A percentile compares a stretch with the other conserved stretches of the same genome.
phyloP scores from a whole-genome alignment of 2,329 filamentous ascomycete genomes.

The Curvularia sp. region DNA sequence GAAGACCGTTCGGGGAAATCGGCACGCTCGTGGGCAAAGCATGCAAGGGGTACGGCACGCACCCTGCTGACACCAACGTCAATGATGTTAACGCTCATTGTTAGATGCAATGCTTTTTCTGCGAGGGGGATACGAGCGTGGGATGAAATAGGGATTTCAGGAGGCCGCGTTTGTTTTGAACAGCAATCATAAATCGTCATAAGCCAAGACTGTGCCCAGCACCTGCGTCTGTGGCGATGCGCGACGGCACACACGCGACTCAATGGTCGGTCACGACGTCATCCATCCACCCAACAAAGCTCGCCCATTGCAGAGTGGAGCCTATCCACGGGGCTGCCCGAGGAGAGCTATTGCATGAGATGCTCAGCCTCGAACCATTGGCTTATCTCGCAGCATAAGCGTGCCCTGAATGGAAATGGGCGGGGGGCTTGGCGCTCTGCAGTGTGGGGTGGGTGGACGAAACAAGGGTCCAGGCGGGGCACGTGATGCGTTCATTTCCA shows the following conservation, averaged over 20 bases:
- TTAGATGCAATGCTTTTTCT: constrained; percentile 6
- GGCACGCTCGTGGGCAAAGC: constrained; percentile 1
- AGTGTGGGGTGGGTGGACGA: constrained; percentile 10
- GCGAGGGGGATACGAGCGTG: not conserved
- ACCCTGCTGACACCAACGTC: constrained; percentile 28
- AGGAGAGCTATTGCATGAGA: not conserved
- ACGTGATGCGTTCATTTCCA: constrained; percentile 11
- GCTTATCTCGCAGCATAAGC: constrained; percentile 2
- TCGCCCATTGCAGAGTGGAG: constrained; percentile 7
- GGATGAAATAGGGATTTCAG: not conserved
- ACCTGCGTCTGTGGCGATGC: constrained; percentile 10
- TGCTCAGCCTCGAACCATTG: constrained; percentile 18
- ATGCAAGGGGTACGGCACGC: constrained; percentile 13
- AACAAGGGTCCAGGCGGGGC: constrained; percentile 5
- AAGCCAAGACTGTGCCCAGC: constrained; percentile 22
- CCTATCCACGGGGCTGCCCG: not conserved
- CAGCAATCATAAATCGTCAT: constrained; percentile 13
- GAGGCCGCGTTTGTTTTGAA: constrained; percentile 9
- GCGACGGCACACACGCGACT: constrained; percentile 16
- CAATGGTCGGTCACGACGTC: constrained; percentile 26
- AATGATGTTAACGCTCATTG: constrained; percentile 24
- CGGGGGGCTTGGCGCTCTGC: constrained; percentile 5
- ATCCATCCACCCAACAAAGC: constrained; percentile 9
- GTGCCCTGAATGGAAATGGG: not conserved
- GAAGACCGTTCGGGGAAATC: constrained; percentile 10